Base-by-base conservation (phyloP, 129 eudicot species). In the Logfia minima region DNA sequence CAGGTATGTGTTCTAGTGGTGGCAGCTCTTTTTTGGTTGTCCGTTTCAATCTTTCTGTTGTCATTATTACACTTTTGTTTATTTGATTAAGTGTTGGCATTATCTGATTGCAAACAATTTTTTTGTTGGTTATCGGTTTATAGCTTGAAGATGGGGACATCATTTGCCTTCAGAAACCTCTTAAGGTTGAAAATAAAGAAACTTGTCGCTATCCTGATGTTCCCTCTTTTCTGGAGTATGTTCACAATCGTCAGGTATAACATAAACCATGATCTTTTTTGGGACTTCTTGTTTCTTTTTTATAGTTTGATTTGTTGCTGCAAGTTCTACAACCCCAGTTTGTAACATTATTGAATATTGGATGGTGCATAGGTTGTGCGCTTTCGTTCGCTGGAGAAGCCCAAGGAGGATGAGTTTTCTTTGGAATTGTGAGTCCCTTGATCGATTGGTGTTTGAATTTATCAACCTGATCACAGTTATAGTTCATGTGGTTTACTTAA, bases 141-240 rank as follows among this genome's bases (percentile, higher is more conserved):
- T 56, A 94, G 98, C 88, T 94, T 66, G 93, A 91, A 87, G 96
- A 94, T 52, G 98, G 98, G 28, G 98, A 94, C 78, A 86, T 94
- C 34, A 82, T 94, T 71, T 94, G 96, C 88, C 89, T 87, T 75
- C 98, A 94, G 72, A 94, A 91, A 74, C 66, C 81, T 48, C 83
- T 74, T 70, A 90, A 90, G 59, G 70, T 35, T 68, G 81, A 83
- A 78, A 39, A 66, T 69, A 75, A 37, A 11, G 91, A 81, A 56
- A 72, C 85, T 67, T 82, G 62, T 81, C 86, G 91, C 43, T 90
- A 76, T 77, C 91, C 93, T 26, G 87, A 84, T 69, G 96, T 90
- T 67, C 88, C 91, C 23, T 78, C 93, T 59, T 90, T 84, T 82
- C 22, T 90, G 81, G 89, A 84, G 32, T 86, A 90, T 77, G 90